phyloP scores from a whole-genome alignment of 371 early-diverging fungal species.

The Apophysomyces ossiformis region DNA sequence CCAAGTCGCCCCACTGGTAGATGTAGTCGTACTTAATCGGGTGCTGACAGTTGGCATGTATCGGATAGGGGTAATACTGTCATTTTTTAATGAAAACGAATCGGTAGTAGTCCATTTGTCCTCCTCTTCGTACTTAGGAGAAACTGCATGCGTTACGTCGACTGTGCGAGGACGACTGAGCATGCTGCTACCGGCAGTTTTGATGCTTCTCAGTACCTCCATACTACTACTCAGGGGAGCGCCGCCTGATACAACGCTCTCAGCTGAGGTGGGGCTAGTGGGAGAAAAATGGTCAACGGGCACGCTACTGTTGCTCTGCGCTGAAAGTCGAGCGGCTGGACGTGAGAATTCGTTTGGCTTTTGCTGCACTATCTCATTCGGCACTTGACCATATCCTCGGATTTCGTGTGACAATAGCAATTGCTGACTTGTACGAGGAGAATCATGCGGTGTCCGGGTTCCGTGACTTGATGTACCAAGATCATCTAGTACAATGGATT shows the following conservation, averaged over 20 bases:
- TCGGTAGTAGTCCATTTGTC: constrained; percentile 35
- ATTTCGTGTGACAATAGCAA: constrained; percentile 20
- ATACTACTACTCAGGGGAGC: constrained; percentile 41
- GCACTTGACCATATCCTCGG: constrained; percentile 33
- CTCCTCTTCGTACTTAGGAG: not conserved
- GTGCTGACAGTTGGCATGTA: constrained; percentile 38
- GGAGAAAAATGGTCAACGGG: constrained; percentile 29
- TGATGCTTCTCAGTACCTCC: constrained; percentile 46
- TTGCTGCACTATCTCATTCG: constrained; percentile 43
- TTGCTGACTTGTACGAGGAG: constrained; percentile 32
- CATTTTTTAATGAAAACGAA: constrained; percentile 33
- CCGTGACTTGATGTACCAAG: constrained; percentile 7
- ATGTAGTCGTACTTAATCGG: constrained; percentile 36
- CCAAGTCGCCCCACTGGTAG: constrained; percentile 30
- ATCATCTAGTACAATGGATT: constrained; percentile 6
- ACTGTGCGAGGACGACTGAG: not conserved
- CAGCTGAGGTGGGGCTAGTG: constrained; percentile 13
- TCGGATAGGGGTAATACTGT: constrained; percentile 31
- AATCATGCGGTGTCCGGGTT: constrained; percentile 22
- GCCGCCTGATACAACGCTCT: constrained; percentile 13
- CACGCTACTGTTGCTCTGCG: constrained; percentile 19
- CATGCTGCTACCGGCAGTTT: constrained; percentile 31
- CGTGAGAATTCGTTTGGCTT: constrained; percentile 51
- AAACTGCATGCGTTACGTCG: constrained; percentile 21
- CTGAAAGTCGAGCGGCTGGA: constrained; percentile 27